These are phyloP conservation scores for Rhodotorula taiwanensis DNA, from an alignment of 768 basidiomycete genomes.

Conservation along the genomic window DNA sequence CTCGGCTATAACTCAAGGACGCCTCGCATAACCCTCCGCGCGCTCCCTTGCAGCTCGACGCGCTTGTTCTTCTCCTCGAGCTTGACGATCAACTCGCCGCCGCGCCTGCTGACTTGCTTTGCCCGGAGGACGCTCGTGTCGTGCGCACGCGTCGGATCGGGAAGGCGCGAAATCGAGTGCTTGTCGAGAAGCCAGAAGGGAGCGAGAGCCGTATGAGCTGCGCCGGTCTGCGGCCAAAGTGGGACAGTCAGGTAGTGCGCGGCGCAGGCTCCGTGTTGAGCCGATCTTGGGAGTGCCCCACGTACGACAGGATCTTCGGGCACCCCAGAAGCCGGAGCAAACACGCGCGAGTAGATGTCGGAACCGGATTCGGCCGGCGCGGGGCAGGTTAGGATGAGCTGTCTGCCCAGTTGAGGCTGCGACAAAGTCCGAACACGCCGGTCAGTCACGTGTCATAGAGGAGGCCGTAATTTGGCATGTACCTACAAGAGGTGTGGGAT, in stretches of 20 bases:
- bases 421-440: too few species aligned
- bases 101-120: slow-evolving; percentile 9
- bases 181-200: slow-evolving; percentile 40
- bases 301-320: slow-evolving; percentile 43
- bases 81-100: slow-evolving; percentile 16
- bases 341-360: slow-evolving; percentile 44
- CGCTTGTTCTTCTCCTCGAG: background rate
- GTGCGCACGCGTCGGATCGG: background rate
- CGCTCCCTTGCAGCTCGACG: slow-evolving; percentile 7
- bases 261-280: too few species aligned
- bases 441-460: too few species aligned
- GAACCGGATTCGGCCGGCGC: slow-evolving; percentile 16
- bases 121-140: background rate
- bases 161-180: background rate
- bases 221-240: slow-evolving; percentile 38
- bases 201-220: slow-evolving; percentile 42
- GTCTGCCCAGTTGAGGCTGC: background rate
- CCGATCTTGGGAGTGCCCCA: background rate
- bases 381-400: slow-evolving; percentile 36
- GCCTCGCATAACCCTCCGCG: slow-evolving; percentile 19
- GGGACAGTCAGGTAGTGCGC: background rate
- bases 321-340: slow-evolving; percentile 38
- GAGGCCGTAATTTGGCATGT: too few species aligned
- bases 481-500: background rate
- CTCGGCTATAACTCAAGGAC: slow-evolving; percentile 4